Conservation (phyloP, 2,329 filamentous ascomycete species). For the Penicillium sclerotigenum region DNA sequence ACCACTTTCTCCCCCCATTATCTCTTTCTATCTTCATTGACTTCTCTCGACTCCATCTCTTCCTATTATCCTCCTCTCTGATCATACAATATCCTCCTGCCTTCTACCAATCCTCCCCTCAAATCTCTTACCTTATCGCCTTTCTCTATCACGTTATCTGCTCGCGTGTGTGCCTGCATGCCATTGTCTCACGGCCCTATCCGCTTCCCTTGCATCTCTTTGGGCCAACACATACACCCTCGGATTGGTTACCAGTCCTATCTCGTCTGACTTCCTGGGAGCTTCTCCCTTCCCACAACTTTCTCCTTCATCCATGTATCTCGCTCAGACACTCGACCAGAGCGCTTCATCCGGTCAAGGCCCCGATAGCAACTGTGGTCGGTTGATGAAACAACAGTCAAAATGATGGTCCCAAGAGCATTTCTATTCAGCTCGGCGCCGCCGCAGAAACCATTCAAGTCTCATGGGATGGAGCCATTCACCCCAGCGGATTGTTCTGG, state of each 20-base stretch:
- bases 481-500: slow-evolving; percentile 19
- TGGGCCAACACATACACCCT: slow-evolving; percentile 1
- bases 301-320: slow-evolving; percentile 36
- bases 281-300: slow-evolving; percentile 5
- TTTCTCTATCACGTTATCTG: slow-evolving; percentile 2
- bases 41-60: slow-evolving; percentile 10
- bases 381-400: slow-evolving; percentile 19
- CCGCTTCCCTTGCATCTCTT: slow-evolving; percentile 5
- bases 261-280: slow-evolving; percentile 13
- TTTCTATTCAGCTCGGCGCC: slow-evolving; percentile 38
- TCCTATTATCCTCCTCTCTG: slow-evolving; percentile 7
- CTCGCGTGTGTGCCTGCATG: slow-evolving; percentile 6
- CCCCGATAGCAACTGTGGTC: slow-evolving; percentile 14
- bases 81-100: background rate
- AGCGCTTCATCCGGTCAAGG: slow-evolving; percentile 39
- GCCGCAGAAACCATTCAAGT: slow-evolving; percentile 20
- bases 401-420: slow-evolving; percentile 44
- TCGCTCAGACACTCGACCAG: slow-evolving; percentile 40
- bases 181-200: slow-evolving; percentile 5
- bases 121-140: background rate
- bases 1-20: slow-evolving; percentile 13
- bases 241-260: slow-evolving; percentile 7
- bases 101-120: background rate
- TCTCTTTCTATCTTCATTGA: slow-evolving; percentile 7
- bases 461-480: slow-evolving; percentile 6